phyloP scores from a whole-genome alignment of 495 filamentous ascomycete species.

The Paragyromitra xinjiangensis region DNA sequence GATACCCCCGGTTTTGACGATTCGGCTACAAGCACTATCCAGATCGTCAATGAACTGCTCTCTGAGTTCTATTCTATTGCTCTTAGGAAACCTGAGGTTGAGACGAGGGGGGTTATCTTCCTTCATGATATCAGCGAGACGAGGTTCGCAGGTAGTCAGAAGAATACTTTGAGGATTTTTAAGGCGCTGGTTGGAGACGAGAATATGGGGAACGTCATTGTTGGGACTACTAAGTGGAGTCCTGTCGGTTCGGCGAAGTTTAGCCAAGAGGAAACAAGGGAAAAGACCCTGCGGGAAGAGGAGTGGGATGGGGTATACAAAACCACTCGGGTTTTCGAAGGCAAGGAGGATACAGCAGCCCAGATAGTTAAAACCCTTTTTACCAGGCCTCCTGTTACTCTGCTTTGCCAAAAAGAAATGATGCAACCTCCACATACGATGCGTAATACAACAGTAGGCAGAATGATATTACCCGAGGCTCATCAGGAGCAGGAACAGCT shows the following conservation, averaged over 20 bases:
- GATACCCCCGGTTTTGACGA: constrained; percentile 29
- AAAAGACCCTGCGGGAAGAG: background rate
- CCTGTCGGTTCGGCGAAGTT: background rate
- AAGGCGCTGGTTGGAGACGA: constrained; percentile 4
- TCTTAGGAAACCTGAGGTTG: background rate
- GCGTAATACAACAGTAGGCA: constrained; percentile 10
- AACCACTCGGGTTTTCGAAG: background rate
- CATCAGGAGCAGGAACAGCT: background rate
- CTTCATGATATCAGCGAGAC: constrained; percentile 14
- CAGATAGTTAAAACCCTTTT: background rate
- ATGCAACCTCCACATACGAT: constrained; percentile 28
- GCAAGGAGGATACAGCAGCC: background rate
- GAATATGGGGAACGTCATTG: constrained; percentile 18
- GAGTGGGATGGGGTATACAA: constrained; percentile 7
- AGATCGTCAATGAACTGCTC: no score
- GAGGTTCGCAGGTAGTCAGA: background rate
- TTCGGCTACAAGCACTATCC: background rate
- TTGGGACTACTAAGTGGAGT: constrained; percentile 28
- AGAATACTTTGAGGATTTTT: constrained; percentile 6
- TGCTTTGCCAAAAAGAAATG: constrained; percentile 20
- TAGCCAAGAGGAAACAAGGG: background rate
- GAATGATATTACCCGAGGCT: background rate
- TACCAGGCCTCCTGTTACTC: background rate
- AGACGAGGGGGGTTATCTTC: background rate
- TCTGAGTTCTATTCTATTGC: background rate